A percentile compares a stretch with the other conserved stretches of the same genome.
These are phyloP conservation scores for Coemansia sp. DNA, from an alignment of 192 early-diverging fungal species.

Conservation along the genomic window DNA sequence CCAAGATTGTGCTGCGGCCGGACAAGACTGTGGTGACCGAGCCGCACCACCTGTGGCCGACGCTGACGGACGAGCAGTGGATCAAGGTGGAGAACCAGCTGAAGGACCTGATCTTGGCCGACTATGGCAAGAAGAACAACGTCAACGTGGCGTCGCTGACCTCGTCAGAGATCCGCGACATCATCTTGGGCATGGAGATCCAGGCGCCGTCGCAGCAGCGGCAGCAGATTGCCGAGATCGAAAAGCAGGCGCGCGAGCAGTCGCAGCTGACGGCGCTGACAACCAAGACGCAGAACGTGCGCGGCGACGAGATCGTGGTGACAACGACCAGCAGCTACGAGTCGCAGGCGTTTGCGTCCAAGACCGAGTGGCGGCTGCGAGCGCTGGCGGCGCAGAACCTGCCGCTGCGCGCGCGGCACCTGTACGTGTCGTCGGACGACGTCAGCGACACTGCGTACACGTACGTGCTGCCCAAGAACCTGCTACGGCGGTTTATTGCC, in stretches of 20 bases:
- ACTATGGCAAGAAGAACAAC: constrained; percentile 99
- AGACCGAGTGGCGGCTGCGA: constrained; percentile 98
- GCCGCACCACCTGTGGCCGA: constrained; percentile 97
- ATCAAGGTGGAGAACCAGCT: constrained; percentile 88
- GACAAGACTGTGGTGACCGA: constrained; percentile 91
- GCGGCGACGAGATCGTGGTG: constrained; percentile 98
- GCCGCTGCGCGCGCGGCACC: constrained; percentile 90
- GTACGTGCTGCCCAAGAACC: constrained; percentile 96
- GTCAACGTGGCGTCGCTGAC: constrained; percentile 97
- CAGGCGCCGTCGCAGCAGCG: constrained; percentile 92
- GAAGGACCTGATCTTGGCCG: constrained; percentile 95
- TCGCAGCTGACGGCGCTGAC: constrained; percentile 92
- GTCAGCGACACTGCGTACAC: constrained; percentile 93
- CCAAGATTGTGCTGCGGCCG: constrained; percentile 92
- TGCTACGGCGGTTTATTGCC: constrained; percentile 94
- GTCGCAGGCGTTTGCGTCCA: constrained; percentile 94
- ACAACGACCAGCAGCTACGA: constrained; percentile 97
- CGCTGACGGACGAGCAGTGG: constrained; percentile 96
- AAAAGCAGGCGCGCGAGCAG: constrained; percentile 91
- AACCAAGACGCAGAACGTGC: constrained; percentile 94
- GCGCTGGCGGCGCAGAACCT: constrained; percentile 97
- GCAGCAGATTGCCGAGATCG: constrained; percentile 97
- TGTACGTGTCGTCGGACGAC: constrained; percentile 95
- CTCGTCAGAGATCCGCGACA: constrained; percentile 94
- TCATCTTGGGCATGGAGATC: constrained; percentile 99